Evolutionary conservation across 1,284 basidiomycete genomes (phyloP), one percentile per base, ranked within the genome.

Genomic region (Inonotus obliquus): DNA sequence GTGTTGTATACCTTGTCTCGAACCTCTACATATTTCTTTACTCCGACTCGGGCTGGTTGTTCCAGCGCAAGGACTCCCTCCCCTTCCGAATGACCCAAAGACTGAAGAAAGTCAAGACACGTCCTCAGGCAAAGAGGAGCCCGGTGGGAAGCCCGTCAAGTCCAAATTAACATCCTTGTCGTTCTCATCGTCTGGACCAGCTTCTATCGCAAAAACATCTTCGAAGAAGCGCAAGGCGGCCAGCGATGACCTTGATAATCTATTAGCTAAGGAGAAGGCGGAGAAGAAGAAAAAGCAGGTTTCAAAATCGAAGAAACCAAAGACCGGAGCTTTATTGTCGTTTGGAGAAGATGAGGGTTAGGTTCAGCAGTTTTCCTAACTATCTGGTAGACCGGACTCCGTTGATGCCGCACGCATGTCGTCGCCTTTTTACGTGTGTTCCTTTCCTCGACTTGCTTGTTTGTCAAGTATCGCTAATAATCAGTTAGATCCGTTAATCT

Each of bases 41-140:
- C 29, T 39, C 56, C 38, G 39, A 55, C 27, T 45, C 52, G 10
- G 25, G 55, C 38, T 7, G 23, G 19, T 17, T 21, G 54, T n/a
- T 47, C 29, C 56, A 85, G 82, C 77, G 35, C 81, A 78, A 67
- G 85, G 86, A 2, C 74, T 85, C 0, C 69, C 78, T 17, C 77
- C 79, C 17, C 71, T 83, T 47, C 48, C 62, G 19, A 53, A 48
- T 17, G 54, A 49, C 10, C 25, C 21, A 17, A 57, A 69, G 58
- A 60, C 60, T n/a, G 29, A 27, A 47, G 27, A 19, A 17, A 3
- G 69, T 67, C 69, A 70, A 29, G 65, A 67, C 14, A 35, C 27
- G 17, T 59, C 13, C 23, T 61, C 11, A 14, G 48, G 53, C 2
- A 61, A 63, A 11, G 39, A 61, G 6, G 53, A 60, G 17, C 23